These are phyloP conservation scores for Thuidium tamariscinum DNA, from an alignment of 225 moss, liverwort and hornwort species.

Conservation along the genomic window DNA sequence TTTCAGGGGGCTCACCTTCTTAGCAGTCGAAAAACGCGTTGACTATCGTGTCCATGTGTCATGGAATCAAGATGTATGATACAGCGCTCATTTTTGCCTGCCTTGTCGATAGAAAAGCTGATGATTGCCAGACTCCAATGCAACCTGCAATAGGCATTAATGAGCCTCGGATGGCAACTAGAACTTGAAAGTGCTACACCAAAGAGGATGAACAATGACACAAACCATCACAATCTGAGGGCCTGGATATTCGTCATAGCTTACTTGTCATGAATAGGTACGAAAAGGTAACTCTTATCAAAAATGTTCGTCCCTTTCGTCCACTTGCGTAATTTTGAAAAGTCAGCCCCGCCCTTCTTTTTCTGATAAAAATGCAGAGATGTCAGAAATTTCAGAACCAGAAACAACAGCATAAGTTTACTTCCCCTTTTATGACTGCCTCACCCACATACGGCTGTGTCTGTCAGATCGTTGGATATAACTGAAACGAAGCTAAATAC, in stretches of 20 bases:
- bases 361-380: slow-evolving; percentile 17
- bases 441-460: not conserved
- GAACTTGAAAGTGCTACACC: not conserved
- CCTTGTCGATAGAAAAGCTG: slow-evolving; percentile 43
- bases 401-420: not conserved
- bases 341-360: slow-evolving; percentile 51
- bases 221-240: not conserved
- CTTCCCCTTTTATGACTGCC: not conserved
- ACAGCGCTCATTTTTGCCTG: slow-evolving; percentile 35
- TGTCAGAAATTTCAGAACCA: slow-evolving; percentile 1
- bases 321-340: slow-evolving; percentile 88
- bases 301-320: slow-evolving; percentile 86
- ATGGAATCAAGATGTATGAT: slow-evolving; percentile 93
- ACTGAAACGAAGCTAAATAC: not conserved
- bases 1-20: slow-evolving; percentile 30
- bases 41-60: slow-evolving; percentile 80
- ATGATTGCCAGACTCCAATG: slow-evolving; percentile 97
- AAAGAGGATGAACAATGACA: not conserved
- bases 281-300: slow-evolving; percentile 75
- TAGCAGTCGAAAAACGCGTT: slow-evolving; percentile 56
- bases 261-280: slow-evolving; percentile 97
- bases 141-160: slow-evolving; percentile 35
- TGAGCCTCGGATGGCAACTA: not conserved
- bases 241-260: not conserved
- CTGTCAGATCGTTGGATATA: not conserved